phyloP scores from a whole-genome alignment of 2,329 filamentous ascomycete species.

The Coleophoma cylindrospora region DNA sequence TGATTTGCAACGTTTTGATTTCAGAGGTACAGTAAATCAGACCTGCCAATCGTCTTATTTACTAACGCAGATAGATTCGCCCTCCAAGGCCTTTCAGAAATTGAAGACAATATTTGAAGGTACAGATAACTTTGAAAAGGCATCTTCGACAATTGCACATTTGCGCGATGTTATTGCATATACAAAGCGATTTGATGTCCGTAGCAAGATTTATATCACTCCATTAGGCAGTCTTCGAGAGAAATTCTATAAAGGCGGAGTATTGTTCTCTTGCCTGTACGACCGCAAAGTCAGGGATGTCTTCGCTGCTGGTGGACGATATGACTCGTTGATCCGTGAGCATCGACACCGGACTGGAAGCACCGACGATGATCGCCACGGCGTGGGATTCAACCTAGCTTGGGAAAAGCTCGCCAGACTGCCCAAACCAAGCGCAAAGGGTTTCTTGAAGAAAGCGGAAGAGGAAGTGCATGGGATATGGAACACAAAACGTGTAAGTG shows the following conservation, averaged over 20 bases:
- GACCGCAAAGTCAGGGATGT: slow-evolving; percentile 81
- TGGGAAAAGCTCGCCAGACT: slow-evolving; percentile 67
- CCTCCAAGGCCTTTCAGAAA: slow-evolving; percentile 51
- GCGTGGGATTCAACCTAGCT: slow-evolving; percentile 86
- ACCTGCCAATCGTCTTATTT: slow-evolving; percentile 7
- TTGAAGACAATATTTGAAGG: slow-evolving; percentile 57
- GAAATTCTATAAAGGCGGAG: slow-evolving; percentile 78
- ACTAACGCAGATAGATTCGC: slow-evolving; percentile 37
- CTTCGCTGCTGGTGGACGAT: slow-evolving; percentile 88
- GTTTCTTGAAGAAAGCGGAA: slow-evolving; percentile 65
- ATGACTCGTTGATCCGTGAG: slow-evolving; percentile 83
- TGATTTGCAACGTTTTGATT: slow-evolving; percentile 87
- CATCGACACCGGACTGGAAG: slow-evolving; percentile 66
- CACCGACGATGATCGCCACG: slow-evolving; percentile 64
- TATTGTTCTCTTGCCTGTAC: slow-evolving; percentile 87
- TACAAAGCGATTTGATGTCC: slow-evolving; percentile 68
- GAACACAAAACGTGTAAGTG: slow-evolving; percentile 56
- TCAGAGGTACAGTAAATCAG: slow-evolving; percentile 53
- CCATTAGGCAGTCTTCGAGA: slow-evolving; percentile 88
- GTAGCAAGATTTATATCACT: slow-evolving; percentile 75
- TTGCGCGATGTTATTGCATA: slow-evolving; percentile 75
- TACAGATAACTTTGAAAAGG: slow-evolving; percentile 66
- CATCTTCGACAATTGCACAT: slow-evolving; percentile 72
- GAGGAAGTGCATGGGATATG: slow-evolving; percentile 58
- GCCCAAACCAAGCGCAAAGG: slow-evolving; percentile 44